These are phyloP conservation scores for Monosporozyma solicola DNA, from an alignment of 805 yeast genomes.

Conservation along the genomic window DNA sequence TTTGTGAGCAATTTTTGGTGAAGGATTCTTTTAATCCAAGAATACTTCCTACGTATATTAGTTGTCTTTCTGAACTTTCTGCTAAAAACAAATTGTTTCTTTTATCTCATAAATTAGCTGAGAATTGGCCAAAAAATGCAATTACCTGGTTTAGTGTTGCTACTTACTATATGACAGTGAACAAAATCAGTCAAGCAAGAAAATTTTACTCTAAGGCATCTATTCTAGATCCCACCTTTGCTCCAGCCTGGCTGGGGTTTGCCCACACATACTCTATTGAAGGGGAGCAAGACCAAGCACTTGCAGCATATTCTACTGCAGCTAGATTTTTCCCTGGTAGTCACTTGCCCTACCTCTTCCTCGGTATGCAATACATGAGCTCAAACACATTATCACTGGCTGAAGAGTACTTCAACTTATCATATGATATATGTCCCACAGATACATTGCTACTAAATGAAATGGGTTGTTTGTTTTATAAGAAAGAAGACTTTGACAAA, in stretches of 20 bases:
- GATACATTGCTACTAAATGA: slow-evolving; percentile 90
- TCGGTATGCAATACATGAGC: slow-evolving; percentile 94
- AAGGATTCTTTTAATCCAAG: slow-evolving; percentile 65
- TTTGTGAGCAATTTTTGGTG: slow-evolving; percentile 53
- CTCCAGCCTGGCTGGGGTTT: slow-evolving; percentile 96
- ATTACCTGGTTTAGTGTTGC: slow-evolving; percentile 92
- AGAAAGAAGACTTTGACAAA: slow-evolving; percentile 52
- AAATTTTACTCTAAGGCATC: slow-evolving; percentile 85
- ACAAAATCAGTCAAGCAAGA: slow-evolving; percentile 72
- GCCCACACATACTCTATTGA: slow-evolving; percentile 97
- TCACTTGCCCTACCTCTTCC: slow-evolving; percentile 77
- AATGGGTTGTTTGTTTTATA: slow-evolving; percentile 84
- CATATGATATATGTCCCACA: slow-evolving; percentile 66
- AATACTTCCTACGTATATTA: slow-evolving; percentile 67
- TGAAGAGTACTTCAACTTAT: slow-evolving; percentile 70
- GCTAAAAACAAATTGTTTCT: slow-evolving; percentile 73
- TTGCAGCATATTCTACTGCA: slow-evolving; percentile 94
- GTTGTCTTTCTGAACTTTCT: slow-evolving; percentile 78
- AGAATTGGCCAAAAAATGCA: slow-evolving; percentile 68
- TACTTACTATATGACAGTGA: slow-evolving; percentile 70
- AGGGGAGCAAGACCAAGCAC: slow-evolving; percentile 98
- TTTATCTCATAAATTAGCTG: slow-evolving; percentile 78
- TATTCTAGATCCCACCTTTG: slow-evolving; percentile 76
- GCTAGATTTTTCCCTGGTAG: slow-evolving; percentile 85
- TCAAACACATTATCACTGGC: slow-evolving; percentile 77